Conservation (phyloP, 2,329 filamentous ascomycete species). For the Exserohilum rostratum region DNA sequence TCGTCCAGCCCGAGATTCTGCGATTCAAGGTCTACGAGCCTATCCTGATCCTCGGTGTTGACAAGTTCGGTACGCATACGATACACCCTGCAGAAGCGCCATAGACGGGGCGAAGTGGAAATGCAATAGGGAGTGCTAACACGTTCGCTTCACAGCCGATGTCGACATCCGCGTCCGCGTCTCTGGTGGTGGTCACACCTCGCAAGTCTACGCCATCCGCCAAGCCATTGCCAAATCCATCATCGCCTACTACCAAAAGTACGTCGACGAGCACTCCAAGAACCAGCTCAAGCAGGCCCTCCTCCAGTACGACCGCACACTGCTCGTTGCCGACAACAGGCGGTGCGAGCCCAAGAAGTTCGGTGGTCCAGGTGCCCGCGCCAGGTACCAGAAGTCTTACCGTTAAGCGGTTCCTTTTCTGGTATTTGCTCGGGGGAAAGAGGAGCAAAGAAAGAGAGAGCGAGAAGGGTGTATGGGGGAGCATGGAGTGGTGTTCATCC, state of each 20-base stretch:
- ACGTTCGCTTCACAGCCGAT: conserved; percentile 57
- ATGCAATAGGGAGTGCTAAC: conserved; percentile 18
- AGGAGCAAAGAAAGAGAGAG: conserved; percentile 8
- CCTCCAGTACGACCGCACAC: conserved; percentile 93
- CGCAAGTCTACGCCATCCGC: conserved; percentile 96
- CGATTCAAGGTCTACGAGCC: conserved; percentile 99
- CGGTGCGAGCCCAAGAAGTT: conserved; percentile 99
- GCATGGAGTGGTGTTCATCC: conserved; percentile 48
- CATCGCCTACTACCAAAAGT: conserved; percentile 99
- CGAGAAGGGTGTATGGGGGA: conserved; percentile 27
- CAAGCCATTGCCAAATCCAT: conserved; percentile 98
- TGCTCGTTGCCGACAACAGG: conserved; percentile 98
- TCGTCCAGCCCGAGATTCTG: conserved; percentile 95
- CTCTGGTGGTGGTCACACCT: conserved; percentile 95
- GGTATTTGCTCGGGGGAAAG: too few relatives aligned
- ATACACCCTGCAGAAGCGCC: conserved; percentile 7
- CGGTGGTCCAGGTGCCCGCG: conserved; percentile 88
- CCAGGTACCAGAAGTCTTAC: conserved; percentile 99
- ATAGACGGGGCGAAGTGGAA: background rate
- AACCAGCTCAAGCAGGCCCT: conserved; percentile 98
- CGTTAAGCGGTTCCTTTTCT: conserved; percentile 68
- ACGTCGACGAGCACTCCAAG: conserved; percentile 99
- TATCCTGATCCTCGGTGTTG: conserved; percentile 92
- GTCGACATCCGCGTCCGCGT: conserved; percentile 98
- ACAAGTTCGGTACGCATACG: conserved; percentile 76